Evolutionary conservation across 225 moss, liverwort and hornwort genomes (phyloP).

Genomic region (Lunularia cruciata): DNA sequence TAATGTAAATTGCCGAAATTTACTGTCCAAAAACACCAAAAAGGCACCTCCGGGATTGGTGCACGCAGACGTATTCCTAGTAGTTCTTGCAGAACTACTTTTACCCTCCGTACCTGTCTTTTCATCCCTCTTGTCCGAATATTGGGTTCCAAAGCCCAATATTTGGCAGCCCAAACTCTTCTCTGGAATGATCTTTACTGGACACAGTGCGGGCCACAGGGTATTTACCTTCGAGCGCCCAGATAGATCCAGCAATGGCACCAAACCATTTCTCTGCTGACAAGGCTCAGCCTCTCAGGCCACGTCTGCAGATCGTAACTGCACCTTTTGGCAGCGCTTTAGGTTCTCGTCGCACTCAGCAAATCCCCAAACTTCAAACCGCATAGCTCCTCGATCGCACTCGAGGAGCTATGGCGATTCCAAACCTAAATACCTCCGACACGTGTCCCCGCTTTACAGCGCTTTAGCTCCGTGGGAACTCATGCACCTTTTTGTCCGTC

Average conservation of each 20-base stretch:
- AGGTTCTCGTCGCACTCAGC: too few relatives aligned
- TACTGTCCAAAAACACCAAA: conserved; percentile 12
- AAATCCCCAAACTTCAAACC: too few relatives aligned
- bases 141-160: conserved; percentile 1
- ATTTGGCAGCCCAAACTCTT: neutral
- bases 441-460: neutral
- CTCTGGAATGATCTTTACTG: neutral
- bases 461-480: neutral
- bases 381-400: too few relatives aligned
- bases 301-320: conserved; percentile 16
- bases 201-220: conserved; percentile 13
- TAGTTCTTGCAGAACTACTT: neutral
- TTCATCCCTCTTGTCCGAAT: neutral
- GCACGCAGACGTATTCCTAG: neutral
- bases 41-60: conserved; percentile 9
- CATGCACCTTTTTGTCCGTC: neutral
- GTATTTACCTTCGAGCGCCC: neutral
- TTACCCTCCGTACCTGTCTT: neutral
- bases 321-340: neutral
- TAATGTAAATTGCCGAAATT: conserved; percentile 4
- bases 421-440: neutral
- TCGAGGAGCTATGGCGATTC: neutral
- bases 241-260: conserved; percentile 10
- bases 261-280: conserved; percentile 7
- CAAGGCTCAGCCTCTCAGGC: conserved; percentile 3